A percentile compares a stretch with the other conserved stretches of the same genome.
These are phyloP conservation scores for Helicostylum pulchrum DNA, from an alignment of 192 early-diverging fungal genomes.

Conservation along the genomic window DNA sequence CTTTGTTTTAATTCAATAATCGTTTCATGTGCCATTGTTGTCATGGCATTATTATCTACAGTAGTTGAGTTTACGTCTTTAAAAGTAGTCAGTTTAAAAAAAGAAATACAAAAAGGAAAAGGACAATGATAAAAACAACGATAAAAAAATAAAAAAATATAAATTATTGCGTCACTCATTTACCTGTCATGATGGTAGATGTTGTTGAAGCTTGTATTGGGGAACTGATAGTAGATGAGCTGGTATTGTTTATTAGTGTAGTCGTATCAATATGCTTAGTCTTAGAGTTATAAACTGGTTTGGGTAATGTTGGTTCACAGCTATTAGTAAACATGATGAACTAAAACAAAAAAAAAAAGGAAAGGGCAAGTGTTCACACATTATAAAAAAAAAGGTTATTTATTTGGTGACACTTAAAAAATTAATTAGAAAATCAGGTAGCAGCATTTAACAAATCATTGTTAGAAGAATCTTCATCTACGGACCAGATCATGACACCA, in stretches of 20 bases:
- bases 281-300: conserved; percentile 9
- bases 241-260: conserved; percentile 5
- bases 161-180: conserved; percentile 14
- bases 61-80: conserved; percentile 7
- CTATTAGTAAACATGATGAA: conserved; percentile 6
- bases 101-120: neutral
- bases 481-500: conserved; percentile 67
- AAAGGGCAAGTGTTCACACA: neutral
- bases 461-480: conserved; percentile 57
- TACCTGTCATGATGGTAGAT: conserved; percentile 15
- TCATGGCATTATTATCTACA: conserved; percentile 9
- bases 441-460: conserved; percentile 54
- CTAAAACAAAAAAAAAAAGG: neutral
- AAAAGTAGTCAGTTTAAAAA: conserved; percentile 5
- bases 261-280: neutral
- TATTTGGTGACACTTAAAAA: neutral
- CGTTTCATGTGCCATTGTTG: neutral
- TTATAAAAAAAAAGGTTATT: neutral
- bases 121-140: neutral
- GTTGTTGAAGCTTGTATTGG: neutral
- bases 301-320: conserved; percentile 7
- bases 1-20: conserved; percentile 13
- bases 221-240: conserved; percentile 4
- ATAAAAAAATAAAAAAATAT: neutral
- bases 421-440: neutral